Evolutionary conservation across 2,329 filamentous ascomycete genomes (phyloP).

Genomic region (Paradendryphiella salina): DNA sequence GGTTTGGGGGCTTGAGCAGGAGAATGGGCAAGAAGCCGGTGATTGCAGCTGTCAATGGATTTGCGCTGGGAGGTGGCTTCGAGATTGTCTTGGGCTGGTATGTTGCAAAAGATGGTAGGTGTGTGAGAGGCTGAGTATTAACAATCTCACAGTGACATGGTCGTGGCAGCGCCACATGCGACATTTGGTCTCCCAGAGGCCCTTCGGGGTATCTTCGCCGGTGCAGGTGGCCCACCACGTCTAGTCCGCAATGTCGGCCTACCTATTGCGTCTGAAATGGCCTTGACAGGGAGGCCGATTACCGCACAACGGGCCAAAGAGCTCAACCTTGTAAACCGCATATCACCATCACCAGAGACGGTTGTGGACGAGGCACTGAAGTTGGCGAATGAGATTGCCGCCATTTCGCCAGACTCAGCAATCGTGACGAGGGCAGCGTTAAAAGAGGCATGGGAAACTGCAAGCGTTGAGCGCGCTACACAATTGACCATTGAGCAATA

Average conservation of each 20-base stretch:
- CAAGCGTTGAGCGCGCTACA: constrained; percentile 45
- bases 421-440: constrained; percentile 45
- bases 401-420: constrained; percentile 44
- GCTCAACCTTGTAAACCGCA: constrained; percentile 49
- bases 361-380: constrained; percentile 45
- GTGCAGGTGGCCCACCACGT: constrained; percentile 57
- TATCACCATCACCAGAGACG: constrained; percentile 42
- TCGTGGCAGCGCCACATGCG: constrained; percentile 57
- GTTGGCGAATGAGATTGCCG: constrained; percentile 42
- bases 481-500: constrained; percentile 52
- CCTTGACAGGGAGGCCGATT: constrained; percentile 53
- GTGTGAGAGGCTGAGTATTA: not conserved
- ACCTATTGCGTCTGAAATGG: constrained; percentile 56
- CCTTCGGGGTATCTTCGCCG: constrained; percentile 58
- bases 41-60: constrained; percentile 63
- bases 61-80: constrained; percentile 61
- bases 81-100: constrained; percentile 61
- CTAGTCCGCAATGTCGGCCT: constrained; percentile 55
- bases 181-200: constrained; percentile 60
- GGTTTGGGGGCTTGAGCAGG: constrained; percentile 60
- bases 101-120: constrained; percentile 15
- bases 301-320: constrained; percentile 52
- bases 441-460: constrained; percentile 42
- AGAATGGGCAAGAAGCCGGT: constrained; percentile 63
- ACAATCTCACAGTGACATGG: constrained; percentile 51